Conservation (phyloP, 371 early-diverging fungal genomes). For the Mortierella sp. region DNA sequence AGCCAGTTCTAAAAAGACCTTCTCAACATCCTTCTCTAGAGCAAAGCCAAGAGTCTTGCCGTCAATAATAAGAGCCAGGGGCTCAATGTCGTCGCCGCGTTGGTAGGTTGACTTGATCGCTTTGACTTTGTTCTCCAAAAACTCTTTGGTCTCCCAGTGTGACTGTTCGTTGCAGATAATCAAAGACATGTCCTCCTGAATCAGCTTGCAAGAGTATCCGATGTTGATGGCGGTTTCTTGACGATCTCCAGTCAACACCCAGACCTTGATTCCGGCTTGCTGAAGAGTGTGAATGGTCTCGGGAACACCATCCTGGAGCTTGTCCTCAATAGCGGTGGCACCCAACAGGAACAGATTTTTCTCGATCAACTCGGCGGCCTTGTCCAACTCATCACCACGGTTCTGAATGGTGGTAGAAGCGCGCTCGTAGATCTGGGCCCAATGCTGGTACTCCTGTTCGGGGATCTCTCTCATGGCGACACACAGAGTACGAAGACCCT, state of each 20-base stretch:
- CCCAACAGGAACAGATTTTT: slow-evolving; percentile 93
- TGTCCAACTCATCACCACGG: slow-evolving; percentile 89
- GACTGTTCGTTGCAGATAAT: slow-evolving; percentile 88
- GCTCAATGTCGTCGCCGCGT: slow-evolving; percentile 75
- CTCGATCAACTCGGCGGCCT: slow-evolving; percentile 96
- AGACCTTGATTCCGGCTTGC: slow-evolving; percentile 95
- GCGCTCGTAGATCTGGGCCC: slow-evolving; percentile 87
- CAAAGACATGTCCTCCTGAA: slow-evolving; percentile 88
- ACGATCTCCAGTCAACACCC: slow-evolving; percentile 97
- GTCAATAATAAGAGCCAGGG: slow-evolving; percentile 81
- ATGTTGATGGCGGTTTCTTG: slow-evolving; percentile 96
- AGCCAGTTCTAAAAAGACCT: slow-evolving; percentile 82
- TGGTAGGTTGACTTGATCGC: slow-evolving; percentile 73
- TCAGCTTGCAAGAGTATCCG: slow-evolving; percentile 91
- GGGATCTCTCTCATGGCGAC: slow-evolving; percentile 94
- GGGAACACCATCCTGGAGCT: slow-evolving; percentile 98
- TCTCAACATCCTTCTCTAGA: slow-evolving; percentile 79
- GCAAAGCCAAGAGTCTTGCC: slow-evolving; percentile 80
- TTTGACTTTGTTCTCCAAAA: slow-evolving; percentile 80
- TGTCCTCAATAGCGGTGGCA: slow-evolving; percentile 99
- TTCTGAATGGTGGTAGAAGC: slow-evolving; percentile 93
- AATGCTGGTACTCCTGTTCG: slow-evolving; percentile 89
- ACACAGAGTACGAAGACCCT: slow-evolving; percentile 95
- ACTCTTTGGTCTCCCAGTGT: slow-evolving; percentile 85
- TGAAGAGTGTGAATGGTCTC: slow-evolving; percentile 97